Evolutionary conservation across 768 basidiomycete genomes (phyloP), one percentile per base, ranked within the genome.

Genomic region (Scleroderma bovista): DNA sequence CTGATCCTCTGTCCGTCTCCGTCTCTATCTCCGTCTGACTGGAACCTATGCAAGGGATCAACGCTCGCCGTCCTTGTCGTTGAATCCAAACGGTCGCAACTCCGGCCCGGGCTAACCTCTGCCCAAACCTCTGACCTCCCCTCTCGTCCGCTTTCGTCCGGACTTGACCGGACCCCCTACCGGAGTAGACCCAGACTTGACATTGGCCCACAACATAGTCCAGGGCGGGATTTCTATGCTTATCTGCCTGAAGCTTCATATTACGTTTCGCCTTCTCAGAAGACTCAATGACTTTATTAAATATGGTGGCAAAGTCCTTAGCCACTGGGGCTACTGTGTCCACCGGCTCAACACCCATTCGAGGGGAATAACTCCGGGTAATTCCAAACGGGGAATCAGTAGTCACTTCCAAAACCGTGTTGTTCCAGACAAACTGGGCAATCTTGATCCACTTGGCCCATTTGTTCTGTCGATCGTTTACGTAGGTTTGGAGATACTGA

Each of bases 201-300:
- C n/a, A n/a, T n/a, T n/a, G n/a, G 11, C 62, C 61, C 0, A 22
- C 29, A 9, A 54, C 38, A 39, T 59, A 63, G 2, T 24, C 15
- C 8, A 23, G 42, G 5, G 22, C 16, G 15, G 13, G 23, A 12
- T 12, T 16, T 2, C n/a, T 7, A 3, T 29, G 4, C 42, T 43
- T 43, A 23, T 43, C n/a, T 10, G 12, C 42, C 13, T 43, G 42
- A 3, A 24, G 19, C 24, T 43, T 43, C 42, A 43, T 43, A 6
- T 22, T 23, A 8, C 16, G 8, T 15, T 43, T 24, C 3, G 42
- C 42, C 17, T 26, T 43, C 16, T 24, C 23, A 3, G 17, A 29
- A 26, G 23, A 8, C 13, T 3, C 12, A 3, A 24, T 2, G 3
- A 43, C 42, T 17, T 43, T 43, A 5, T 24, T 24, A 15, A 43